These are phyloP conservation scores for Coemansia sp. DNA, from an alignment of 192 early-diverging fungal species.

Conservation along the genomic window DNA sequence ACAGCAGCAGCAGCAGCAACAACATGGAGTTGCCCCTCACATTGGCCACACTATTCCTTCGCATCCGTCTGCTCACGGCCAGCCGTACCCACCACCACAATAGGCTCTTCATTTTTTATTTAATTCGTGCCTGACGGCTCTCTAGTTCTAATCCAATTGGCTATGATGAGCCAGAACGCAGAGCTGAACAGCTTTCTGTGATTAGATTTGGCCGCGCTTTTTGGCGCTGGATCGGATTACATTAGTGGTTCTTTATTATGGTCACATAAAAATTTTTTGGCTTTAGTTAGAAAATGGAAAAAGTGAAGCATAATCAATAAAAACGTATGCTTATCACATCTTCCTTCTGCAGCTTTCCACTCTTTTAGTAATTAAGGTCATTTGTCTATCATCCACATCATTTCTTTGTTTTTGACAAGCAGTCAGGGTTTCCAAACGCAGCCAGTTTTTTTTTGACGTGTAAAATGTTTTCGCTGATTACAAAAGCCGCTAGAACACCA, in stretches of 20 bases:
- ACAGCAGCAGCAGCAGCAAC: conserved; percentile 37
- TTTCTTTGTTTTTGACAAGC: neutral
- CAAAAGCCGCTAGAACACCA: conserved; percentile 7
- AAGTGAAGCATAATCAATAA: too few species aligned
- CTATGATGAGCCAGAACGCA: too few species aligned
- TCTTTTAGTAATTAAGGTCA: too few species aligned
- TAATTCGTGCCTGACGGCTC: neutral
- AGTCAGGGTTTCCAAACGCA: neutral
- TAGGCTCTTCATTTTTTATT: neutral
- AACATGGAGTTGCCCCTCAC: conserved; percentile 21
- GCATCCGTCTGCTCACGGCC: conserved; percentile 12
- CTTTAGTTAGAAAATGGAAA: too few species aligned
- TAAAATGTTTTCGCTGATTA: conserved; percentile 25
- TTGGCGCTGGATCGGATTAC: too few species aligned
- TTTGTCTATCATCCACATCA: neutral
- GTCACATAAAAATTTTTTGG: too few species aligned
- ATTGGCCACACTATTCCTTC: conserved; percentile 17
- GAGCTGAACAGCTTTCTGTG: too few species aligned
- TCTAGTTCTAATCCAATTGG: too few species aligned
- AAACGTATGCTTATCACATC: too few species aligned
- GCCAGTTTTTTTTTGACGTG: neutral
- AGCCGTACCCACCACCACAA: conserved; percentile 12
- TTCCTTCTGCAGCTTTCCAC: too few species aligned
- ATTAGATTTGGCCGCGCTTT: too few species aligned
- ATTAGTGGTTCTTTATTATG: too few species aligned